Conservation (phyloP, 1,139 yeast genomes). For the Debaryomycetaceae sp. region DNA sequence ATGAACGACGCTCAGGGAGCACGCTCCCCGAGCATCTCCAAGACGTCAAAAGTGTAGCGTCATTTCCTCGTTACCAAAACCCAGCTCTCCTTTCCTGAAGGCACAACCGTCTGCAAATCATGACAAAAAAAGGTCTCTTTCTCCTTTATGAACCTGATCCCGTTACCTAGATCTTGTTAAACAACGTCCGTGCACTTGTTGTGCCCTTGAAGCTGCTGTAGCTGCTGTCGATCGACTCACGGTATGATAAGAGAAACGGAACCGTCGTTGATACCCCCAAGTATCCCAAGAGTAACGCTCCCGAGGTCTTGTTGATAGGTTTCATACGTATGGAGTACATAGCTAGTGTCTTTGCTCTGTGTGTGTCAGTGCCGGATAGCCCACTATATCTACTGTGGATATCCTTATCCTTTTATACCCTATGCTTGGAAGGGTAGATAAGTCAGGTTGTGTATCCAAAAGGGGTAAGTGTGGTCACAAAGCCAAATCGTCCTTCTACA, state of each 20-base stretch:
- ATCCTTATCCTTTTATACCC: not conserved
- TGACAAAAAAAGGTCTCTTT: not conserved
- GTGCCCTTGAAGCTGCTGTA: slow-evolving; percentile 29
- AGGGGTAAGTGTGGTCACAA: not conserved
- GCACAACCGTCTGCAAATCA: not conserved
- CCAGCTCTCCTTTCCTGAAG: not conserved
- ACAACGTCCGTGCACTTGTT: slow-evolving; percentile 35
- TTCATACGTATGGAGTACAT: slow-evolving; percentile 14
- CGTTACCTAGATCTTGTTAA: slow-evolving; percentile 29
- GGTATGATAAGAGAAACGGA: slow-evolving; percentile 43
- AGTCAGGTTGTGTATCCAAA: not conserved
- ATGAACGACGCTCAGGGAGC: not conserved
- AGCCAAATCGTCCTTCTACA: not conserved
- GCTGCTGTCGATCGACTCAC: slow-evolving; percentile 24
- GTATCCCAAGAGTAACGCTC: slow-evolving; percentile 36
- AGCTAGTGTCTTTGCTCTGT: not conserved
- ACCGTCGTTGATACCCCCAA: slow-evolving; percentile 39
- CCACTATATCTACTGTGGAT: not conserved
- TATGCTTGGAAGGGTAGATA: not conserved
- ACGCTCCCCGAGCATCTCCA: not conserved
- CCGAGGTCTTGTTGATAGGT: slow-evolving; percentile 15
- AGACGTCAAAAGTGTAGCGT: not conserved
- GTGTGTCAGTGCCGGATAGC: no score
- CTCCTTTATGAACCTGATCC: not conserved
- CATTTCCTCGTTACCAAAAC: not conserved